Evolutionary conservation across 2,329 filamentous ascomycete species (phyloP).

Genomic region (Penicillium palitans): DNA sequence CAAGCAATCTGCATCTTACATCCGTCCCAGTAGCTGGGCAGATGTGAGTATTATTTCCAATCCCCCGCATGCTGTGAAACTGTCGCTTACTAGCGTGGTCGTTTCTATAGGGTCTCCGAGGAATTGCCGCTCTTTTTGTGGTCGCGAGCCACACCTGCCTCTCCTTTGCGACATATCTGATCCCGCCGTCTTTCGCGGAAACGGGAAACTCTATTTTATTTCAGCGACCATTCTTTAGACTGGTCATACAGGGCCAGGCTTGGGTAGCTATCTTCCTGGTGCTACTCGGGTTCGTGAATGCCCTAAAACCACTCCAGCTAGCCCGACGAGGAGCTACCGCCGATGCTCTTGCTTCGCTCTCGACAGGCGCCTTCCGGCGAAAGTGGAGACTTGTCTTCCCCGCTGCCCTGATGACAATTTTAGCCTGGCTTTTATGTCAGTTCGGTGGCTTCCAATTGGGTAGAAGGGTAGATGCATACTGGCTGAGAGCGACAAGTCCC

Average conservation of each 20-base stretch:
- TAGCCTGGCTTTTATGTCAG: constrained; percentile 58
- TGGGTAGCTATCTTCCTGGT: constrained; percentile 68
- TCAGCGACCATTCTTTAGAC: constrained; percentile 60
- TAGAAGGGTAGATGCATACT: constrained; percentile 60
- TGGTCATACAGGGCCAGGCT: constrained; percentile 61
- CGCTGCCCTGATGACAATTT: constrained; percentile 54
- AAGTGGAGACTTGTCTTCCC: constrained; percentile 61
- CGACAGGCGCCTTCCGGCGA: constrained; percentile 59
- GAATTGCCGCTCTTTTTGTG: constrained; percentile 56
- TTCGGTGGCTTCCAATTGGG: constrained; percentile 59
- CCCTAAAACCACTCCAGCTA: constrained; percentile 60
- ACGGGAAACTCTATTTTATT: constrained; percentile 52
- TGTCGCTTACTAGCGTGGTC: not conserved
- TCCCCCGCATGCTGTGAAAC: not conserved
- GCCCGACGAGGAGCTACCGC: constrained; percentile 56
- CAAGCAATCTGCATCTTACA: constrained; percentile 7
- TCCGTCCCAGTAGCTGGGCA: constrained; percentile 22
- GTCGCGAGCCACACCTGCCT: constrained; percentile 57
- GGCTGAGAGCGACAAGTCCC: constrained; percentile 56
- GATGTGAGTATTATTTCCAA: constrained; percentile 17
- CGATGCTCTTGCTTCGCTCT: constrained; percentile 55
- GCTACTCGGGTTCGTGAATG: constrained; percentile 65
- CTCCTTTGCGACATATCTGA: constrained; percentile 54
- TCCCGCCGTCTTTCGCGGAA: constrained; percentile 49
- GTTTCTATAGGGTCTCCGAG: constrained; percentile 53